Percentiles rank a stretch among this genome's conserved stretches.
Evolutionary conservation across 176 grass and related monocot genomes (phyloP).

Genomic region (Aegilops longissima): DNA sequence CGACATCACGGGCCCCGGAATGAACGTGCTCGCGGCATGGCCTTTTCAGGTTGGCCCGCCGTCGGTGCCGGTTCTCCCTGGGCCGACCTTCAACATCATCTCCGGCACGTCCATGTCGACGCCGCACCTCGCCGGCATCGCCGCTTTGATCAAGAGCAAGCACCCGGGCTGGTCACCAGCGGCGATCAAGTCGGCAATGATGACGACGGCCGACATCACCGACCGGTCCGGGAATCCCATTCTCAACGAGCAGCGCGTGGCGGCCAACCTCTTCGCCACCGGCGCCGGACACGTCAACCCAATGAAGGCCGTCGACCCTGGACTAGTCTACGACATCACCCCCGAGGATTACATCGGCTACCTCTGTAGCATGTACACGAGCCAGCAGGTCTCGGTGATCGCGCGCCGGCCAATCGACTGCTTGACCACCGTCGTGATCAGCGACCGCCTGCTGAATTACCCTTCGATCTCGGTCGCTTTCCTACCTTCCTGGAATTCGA

Average conservation of each 20-base stretch:
- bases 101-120: background rate
- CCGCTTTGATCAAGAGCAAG: background rate
- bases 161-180: constrained; percentile 51
- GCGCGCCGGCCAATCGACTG: background rate
- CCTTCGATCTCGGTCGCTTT: background rate
- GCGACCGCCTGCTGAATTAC: background rate
- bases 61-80: background rate
- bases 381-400: background rate
- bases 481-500: background rate
- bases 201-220: constrained; percentile 54
- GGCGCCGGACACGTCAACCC: background rate
- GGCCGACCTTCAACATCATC: background rate
- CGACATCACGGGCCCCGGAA: background rate
- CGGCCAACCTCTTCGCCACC: background rate
- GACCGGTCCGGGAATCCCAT: background rate
- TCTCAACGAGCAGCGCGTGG: background rate
- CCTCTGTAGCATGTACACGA: background rate
- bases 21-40: background rate
- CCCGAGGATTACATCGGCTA: background rate
- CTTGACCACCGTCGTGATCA: background rate
- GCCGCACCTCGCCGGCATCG: background rate
- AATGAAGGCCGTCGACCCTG: background rate
- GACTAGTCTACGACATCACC: background rate
- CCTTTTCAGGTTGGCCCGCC: background rate
- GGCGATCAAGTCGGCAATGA: constrained; percentile 76